Base-by-base conservation (phyloP, 345 rosid genomes). In the Salix viminalis region DNA sequence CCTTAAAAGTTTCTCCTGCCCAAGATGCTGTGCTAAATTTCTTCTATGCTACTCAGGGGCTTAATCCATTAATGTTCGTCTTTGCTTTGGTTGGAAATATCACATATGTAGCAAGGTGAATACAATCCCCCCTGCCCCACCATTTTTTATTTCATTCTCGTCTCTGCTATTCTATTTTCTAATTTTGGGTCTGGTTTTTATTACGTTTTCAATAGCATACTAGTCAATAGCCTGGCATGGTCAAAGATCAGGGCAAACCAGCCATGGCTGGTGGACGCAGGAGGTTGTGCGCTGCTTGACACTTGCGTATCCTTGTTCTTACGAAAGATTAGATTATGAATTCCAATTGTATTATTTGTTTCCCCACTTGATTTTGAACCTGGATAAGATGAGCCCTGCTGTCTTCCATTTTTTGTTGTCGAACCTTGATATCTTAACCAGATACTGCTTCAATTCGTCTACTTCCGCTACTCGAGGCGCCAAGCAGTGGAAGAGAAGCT, bases 181-280 rank as follows among this genome's bases (percentile, higher is more conserved):
- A 48, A 73, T 37, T 69, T 68, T 72, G 18, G 61, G 21, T 39
- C 56, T 24, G 9, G 19, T 30, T 4, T 24, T 18, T 60, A 65
- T 58, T 11, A 58, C 62, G 67, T 75, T 60, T 73, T 75, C 67
- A 73, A 70, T 82, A 93, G 96, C 83, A 91, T 93, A 72, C 89
- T 93, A 54, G 88, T 93, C 65, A 78, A 78, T 77, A 90, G 92
- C 70, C 7, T 86, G 46, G 90, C 90, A 67, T 91, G 96, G 97
- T 75, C 83, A 67, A 85, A 78, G 80, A 76, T 93, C 79, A 85
- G 78, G 75, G 90, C 94, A 21, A 93, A 93, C 85, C 79, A 91
- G 67, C 97, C 96, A 19, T 91, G 97, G 96, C 86, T 93, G 69
- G 96, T 87, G 60, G 97, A 93, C 84, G 97, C 96, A 36, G 89